A percentile compares a stretch with the other conserved stretches of the same genome.
Conservation (phyloP, 225 moss, liverwort and hornwort species). For the Sphagnum contortum region DNA sequence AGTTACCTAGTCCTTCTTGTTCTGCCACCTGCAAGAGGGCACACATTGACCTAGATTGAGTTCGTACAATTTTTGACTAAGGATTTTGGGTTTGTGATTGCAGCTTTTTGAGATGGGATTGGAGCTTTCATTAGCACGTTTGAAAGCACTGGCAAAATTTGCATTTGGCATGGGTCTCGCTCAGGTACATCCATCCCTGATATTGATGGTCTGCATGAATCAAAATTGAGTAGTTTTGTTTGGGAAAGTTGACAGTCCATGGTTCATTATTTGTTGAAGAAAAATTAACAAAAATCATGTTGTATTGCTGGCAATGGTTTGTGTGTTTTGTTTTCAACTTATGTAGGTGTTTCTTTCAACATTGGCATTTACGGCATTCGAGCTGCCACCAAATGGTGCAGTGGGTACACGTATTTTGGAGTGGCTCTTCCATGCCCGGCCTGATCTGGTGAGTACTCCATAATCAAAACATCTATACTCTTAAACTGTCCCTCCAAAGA, state of each 20-base stretch:
- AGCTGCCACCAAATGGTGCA: slow-evolving; percentile 89
- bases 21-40: no score
- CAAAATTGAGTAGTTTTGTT: no score
- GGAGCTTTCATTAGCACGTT: slow-evolving; percentile 86
- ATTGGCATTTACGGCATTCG: slow-evolving; percentile 91
- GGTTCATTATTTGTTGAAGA: no score
- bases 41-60: no score
- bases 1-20: no score
- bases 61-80: no score
- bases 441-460: slow-evolving; percentile 63
- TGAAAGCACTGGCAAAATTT: slow-evolving; percentile 91
- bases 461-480: not conserved
- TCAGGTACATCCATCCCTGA: slow-evolving; percentile 40
- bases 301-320: not conserved
- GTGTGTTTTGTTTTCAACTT: not conserved
- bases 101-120: slow-evolving; percentile 99
- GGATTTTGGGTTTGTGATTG: slow-evolving; percentile 1
- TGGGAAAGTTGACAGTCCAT: no score
- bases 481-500: no score
- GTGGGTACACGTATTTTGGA: slow-evolving; percentile 81
- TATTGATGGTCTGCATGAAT: no score
- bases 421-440: slow-evolving; percentile 85
- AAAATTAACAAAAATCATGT: no score
- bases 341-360: slow-evolving; percentile 73
- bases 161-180: slow-evolving; percentile 96